Percentiles rank a stretch among this genome's conserved stretches.
These are phyloP conservation scores for Juncus inflexus DNA, from an alignment of 176 grass and related monocot genomes.

Conservation along the genomic window DNA sequence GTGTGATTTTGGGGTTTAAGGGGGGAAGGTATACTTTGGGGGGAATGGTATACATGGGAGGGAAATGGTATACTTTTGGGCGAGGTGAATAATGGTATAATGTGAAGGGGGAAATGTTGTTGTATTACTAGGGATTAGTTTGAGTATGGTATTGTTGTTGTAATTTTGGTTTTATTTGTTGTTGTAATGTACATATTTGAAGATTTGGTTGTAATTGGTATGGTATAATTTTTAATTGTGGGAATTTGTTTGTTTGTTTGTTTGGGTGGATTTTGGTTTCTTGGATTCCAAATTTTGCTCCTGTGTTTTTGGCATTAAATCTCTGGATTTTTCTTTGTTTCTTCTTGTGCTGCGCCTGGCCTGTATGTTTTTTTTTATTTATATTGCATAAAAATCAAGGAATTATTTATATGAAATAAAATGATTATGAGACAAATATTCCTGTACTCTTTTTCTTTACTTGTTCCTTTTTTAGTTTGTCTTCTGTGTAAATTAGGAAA, in stretches of 20 bases:
- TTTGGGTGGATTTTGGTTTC: slow-evolving; percentile 1
- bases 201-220: slow-evolving; percentile 26
- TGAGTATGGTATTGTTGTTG: neutral
- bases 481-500: too few species aligned
- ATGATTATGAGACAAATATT: too few species aligned
- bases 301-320: slow-evolving; percentile 5
- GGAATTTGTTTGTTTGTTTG: too few species aligned
- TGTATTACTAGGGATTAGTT: neutral
- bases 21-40: slow-evolving; percentile 29
- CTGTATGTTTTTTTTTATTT: too few species aligned
- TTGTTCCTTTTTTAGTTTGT: too few species aligned
- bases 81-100: slow-evolving; percentile 44
- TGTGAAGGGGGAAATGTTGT: slow-evolving; percentile 22
- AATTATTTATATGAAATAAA: too few species aligned
- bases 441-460: too few species aligned
- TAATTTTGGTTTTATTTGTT: slow-evolving; percentile 23
- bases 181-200: slow-evolving; percentile 19
- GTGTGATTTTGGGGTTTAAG: slow-evolving; percentile 27
- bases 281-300: slow-evolving; percentile 19
- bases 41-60: slow-evolving; percentile 42
- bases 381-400: too few species aligned
- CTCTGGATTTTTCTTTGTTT: slow-evolving; percentile 25
- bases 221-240: slow-evolving; percentile 11
- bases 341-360: neutral
- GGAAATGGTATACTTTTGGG: slow-evolving; percentile 26